phyloP scores from a whole-genome alignment of 345 rosid species.

The Acer yangbiense region DNA sequence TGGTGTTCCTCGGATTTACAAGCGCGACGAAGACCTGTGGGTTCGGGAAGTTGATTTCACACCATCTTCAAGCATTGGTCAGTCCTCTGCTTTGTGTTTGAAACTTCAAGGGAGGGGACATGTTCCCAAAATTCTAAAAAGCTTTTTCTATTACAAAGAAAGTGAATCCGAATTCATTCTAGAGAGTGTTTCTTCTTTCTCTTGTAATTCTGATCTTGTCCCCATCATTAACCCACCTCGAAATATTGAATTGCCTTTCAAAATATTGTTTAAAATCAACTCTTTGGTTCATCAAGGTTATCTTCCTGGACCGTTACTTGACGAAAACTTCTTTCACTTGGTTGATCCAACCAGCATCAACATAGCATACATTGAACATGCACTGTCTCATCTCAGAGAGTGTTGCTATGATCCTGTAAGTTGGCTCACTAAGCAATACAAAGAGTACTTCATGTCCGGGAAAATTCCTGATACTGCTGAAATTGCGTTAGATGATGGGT shows the following conservation, averaged over 20 bases:
- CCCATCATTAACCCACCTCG: slow-evolving; percentile 43
- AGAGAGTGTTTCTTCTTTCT: slow-evolving; percentile 34
- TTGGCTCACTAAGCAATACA: slow-evolving; percentile 45
- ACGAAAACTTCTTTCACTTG: no score
- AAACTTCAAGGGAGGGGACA: slow-evolving; percentile 39
- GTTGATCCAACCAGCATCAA: no score
- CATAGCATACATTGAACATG: slow-evolving; percentile 29
- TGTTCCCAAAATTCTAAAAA: no score
- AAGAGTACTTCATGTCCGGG: slow-evolving; percentile 13
- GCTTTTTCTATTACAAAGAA: no score
- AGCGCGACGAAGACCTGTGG: no score
- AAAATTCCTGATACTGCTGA: slow-evolving; percentile 21
- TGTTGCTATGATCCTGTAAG: slow-evolving; percentile 50
- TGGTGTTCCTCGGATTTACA: no score
- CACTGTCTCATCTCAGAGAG: slow-evolving; percentile 41
- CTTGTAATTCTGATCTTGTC: slow-evolving; percentile 34
- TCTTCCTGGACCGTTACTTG: no score
- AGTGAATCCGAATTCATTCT: slow-evolving; percentile 23
- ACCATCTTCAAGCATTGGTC: no score
- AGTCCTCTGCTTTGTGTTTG: slow-evolving; percentile 44
- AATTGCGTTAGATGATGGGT: slow-evolving; percentile 37
- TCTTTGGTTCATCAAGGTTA: no score
- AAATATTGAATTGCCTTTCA: slow-evolving; percentile 32
- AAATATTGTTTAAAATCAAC: no score
- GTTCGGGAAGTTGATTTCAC: no score